Percentiles rank a stretch among this genome's conserved stretches.
Evolutionary conservation across 768 basidiomycete genomes (phyloP).

Genomic region (Boletellus ananiceps): DNA sequence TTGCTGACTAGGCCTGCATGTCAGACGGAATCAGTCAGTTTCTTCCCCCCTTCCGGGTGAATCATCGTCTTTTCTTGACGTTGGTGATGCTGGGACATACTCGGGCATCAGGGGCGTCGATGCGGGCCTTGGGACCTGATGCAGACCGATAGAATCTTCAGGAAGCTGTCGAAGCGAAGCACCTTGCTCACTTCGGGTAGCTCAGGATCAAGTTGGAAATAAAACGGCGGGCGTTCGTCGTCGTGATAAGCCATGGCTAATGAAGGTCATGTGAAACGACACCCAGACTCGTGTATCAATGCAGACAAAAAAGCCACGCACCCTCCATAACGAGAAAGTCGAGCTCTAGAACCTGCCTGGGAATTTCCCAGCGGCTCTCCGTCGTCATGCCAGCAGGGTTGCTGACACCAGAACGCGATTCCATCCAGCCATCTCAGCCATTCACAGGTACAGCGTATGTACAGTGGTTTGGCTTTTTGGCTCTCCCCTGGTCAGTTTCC

Average conservation of each 20-base stretch:
- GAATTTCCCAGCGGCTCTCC: conserved; percentile 57
- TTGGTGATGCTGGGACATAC: conserved; percentile 33
- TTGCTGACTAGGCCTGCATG: conserved; percentile 53
- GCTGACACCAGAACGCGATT: conserved; percentile 44
- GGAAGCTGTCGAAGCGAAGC: conserved; percentile 78
- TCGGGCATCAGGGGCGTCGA: conserved; percentile 62
- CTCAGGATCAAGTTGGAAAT: conserved; percentile 68
- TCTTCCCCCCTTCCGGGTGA: not conserved
- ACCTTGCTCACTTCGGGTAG: conserved; percentile 66
- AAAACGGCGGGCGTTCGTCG: conserved; percentile 57
- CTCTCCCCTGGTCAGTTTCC: conserved; percentile 62
- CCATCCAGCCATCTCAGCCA: not conserved
- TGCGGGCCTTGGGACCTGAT: conserved; percentile 58
- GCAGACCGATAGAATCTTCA: conserved; percentile 62
- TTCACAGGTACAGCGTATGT: conserved; percentile 59
- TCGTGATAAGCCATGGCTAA: conserved; percentile 53
- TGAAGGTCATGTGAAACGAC: conserved; percentile 57
- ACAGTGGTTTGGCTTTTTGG: conserved; percentile 65
- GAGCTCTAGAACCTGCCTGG: conserved; percentile 60
- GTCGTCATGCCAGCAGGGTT: conserved; percentile 76
- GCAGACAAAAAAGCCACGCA: conserved; percentile 11
- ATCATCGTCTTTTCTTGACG: not conserved
- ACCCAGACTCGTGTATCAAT: not conserved
- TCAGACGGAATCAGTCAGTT: conserved; percentile 56
- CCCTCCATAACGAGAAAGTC: conserved; percentile 79